phyloP scores from a whole-genome alignment of 116 monocot species.

The Iris pallida region DNA sequence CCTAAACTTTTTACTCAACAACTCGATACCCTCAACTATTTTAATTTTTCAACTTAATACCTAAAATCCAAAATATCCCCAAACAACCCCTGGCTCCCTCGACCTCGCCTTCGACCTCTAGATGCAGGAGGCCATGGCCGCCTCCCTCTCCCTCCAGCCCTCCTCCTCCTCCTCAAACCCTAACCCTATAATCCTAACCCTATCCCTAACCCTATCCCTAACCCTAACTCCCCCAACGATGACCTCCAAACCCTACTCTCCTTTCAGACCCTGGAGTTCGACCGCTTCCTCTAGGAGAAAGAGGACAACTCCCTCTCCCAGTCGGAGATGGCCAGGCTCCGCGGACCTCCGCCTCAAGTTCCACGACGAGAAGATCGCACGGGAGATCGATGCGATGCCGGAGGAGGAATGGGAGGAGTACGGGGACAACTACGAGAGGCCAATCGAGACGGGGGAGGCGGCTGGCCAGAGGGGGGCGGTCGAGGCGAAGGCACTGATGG shows the following conservation, averaged over 20 bases:
- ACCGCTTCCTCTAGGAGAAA: slow-evolving; percentile 35
- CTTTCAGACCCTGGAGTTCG: slow-evolving; percentile 53
- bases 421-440: slow-evolving; percentile 65
- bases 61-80: no score
- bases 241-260: slow-evolving; percentile 12
- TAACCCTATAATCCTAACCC: background rate
- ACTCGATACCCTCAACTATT: no score
- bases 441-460: slow-evolving; percentile 31
- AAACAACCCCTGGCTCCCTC: no score
- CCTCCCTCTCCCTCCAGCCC: slow-evolving; percentile 33
- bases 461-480: slow-evolving; percentile 28
- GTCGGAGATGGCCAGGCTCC: slow-evolving; percentile 30
- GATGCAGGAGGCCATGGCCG: slow-evolving; percentile 63
- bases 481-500: slow-evolving; percentile 60
- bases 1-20: no score
- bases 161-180: slow-evolving; percentile 14
- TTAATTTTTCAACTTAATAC: no score
- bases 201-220: background rate
- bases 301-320: slow-evolving; percentile 26
- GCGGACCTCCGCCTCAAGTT: slow-evolving; percentile 29
- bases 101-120: slow-evolving; percentile 75
- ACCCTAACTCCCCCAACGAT: background rate
- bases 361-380: slow-evolving; percentile 68
- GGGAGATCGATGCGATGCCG: slow-evolving; percentile 42
- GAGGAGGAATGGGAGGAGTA: slow-evolving; percentile 63